Evolutionary conservation across 306 rosid species (phyloP), one percentile per base, ranked within the genome.

Genomic region (Psophocarpus tetragonolobus): DNA sequence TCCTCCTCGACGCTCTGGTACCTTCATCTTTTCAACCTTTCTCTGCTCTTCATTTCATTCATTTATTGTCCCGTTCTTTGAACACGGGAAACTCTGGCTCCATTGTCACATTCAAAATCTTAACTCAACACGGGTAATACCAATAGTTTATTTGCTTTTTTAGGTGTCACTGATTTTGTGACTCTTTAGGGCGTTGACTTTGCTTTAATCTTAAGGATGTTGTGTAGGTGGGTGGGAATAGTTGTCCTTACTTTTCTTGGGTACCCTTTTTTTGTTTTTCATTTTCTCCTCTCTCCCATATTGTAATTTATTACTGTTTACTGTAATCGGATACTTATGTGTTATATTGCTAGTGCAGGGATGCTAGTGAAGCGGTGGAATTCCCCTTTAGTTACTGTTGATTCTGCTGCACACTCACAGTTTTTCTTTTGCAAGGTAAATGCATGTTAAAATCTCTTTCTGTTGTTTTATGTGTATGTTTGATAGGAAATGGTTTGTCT

Each of bases 291-390:
- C 36, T 41, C 7, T 27, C 35, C 9, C 65, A 5, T 26, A 2
- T 27, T 60, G 12, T 26, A 26, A 76, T 76, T 42, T 62, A 21
- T 8, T 12, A 21, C 11, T 56, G 39, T 42, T 58, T 76, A 32
- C 17, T 23, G n/a, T 13, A 54, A 53, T 71, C 51, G 42, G 68
- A 30, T 71, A 50, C 45, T 71, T 47, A 53, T 73, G 33, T 62
- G 48, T 69, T 63, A 2, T 81, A 79, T 12, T 85, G 54, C 13
- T 79, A 53, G 83, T 78, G 62, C 90, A 81, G 91, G 87, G 86
- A 87, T 91, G 92, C 80, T 91, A 51, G 90, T 85, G 36, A 84
- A 80, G 68, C 85, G 86, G 24, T 80, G 85, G 75, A 84, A 84
- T 57, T 94, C 85, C 69, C 90, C 98, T 71, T 41, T 89, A 26